Base-by-base conservation (phyloP, 768 basidiomycete species). In the Termitomyces sp. region DNA sequence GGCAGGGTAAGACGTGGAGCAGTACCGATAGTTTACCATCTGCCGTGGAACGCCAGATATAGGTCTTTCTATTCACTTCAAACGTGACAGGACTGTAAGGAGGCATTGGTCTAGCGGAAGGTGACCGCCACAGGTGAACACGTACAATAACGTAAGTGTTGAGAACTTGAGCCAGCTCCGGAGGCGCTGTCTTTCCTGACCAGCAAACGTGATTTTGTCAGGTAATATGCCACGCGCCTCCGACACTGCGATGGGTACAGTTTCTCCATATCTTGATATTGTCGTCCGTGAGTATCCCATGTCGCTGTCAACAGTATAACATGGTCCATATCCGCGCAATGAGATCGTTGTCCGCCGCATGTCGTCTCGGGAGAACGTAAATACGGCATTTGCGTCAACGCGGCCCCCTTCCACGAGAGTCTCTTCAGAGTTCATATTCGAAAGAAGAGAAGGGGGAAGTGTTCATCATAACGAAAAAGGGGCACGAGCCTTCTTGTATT, bases 141-240 rank as follows among this genome's bases (percentile, higher is more conserved):
- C 65, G 32, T 38, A 64, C 64, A 65, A 65, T 17, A 62, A 51
- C 2, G 61, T 58, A 17, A 61, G 58, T 11, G 61, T 61, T 22
- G 60, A 58, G 15, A 58, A 60, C 38, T 61, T 60, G 45, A 67
- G 50, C 64, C 65, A 66, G 15, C 56, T 65, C 30, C 62, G 57
- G 26, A 67, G 47, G 1, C 59, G 60, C 28, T 58, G 56, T 26
- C 55, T 53, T 44, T 61, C 45, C 38, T 62, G 56, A 12, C 66
- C 64, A 45, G 51, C 22, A 28, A 65, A 62, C 14, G 60, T 60
- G 37, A 67, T 63, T 48, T 56, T 61, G 45, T 65, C 65, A 17
- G 66, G 57, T 21, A 67, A 45, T 14, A 67, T 54, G 3, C 61
- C 65, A 35, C 60, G 56, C 37, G 60, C 46, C 24, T 64, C 58